Evolutionary conservation across 345 rosid genomes (phyloP).

Genomic region (Bruguiera parviflora): DNA sequence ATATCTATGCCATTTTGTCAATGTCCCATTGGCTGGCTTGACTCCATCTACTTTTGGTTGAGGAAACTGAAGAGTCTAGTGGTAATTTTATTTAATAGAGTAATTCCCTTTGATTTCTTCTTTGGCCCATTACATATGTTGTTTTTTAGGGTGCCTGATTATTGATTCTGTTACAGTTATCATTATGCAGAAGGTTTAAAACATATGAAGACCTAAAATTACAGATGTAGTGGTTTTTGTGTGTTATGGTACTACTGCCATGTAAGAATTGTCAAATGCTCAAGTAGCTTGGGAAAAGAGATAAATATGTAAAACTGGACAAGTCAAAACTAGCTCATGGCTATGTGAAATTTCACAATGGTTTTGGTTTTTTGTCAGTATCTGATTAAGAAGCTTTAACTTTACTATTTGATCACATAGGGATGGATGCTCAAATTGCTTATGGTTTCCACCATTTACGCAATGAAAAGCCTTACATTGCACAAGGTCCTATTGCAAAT

Average conservation of each 20-base stretch:
- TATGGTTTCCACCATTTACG: constrained; percentile 94
- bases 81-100: not conserved
- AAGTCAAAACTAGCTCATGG: not conserved
- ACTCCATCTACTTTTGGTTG: not conserved
- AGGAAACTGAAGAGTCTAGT: not conserved
- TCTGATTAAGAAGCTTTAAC: not conserved
- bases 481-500: constrained; percentile 88
- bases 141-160: not conserved
- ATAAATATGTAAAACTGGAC: not conserved
- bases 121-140: not conserved
- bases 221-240: not conserved
- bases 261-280: not conserved
- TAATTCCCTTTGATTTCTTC: not conserved
- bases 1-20: not conserved
- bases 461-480: constrained; percentile 87
- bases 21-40: not conserved
- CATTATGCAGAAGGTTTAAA: not conserved
- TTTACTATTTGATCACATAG: constrained; percentile 30
- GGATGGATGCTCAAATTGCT: constrained; percentile 98
- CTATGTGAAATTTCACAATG: not conserved
- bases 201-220: not conserved
- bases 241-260: not conserved
- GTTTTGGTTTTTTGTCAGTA: not conserved
- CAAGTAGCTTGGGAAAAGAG: not conserved
- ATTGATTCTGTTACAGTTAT: not conserved